These are phyloP conservation scores for Pugionium cornutum DNA, from an alignment of 345 rosid species.

Conservation along the genomic window DNA sequence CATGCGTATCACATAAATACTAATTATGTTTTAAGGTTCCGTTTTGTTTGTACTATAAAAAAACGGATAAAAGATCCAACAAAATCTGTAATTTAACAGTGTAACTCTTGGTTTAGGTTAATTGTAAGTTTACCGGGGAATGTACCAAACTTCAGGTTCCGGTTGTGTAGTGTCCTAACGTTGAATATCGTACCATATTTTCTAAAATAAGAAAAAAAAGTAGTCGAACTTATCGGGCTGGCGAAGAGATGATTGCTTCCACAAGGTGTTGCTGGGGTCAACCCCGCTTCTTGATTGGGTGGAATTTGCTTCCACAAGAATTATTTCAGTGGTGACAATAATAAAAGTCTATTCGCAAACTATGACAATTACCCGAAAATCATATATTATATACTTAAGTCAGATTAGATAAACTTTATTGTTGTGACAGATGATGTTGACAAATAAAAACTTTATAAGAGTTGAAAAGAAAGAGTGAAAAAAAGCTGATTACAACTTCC, in stretches of 20 bases:
- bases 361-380: background rate
- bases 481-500: background rate
- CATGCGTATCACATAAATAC: background rate
- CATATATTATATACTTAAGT: background rate
- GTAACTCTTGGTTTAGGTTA: background rate
- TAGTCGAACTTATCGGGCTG: conserved; percentile 23
- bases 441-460: conserved; percentile 17
- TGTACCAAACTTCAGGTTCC: conserved; percentile 17
- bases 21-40: background rate
- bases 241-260: conserved; percentile 41
- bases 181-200: conserved; percentile 18
- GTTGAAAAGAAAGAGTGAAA: background rate
- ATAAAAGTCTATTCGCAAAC: background rate
- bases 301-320: conserved; percentile 25
- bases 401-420: background rate
- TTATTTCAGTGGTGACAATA: background rate
- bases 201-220: conserved; percentile 19
- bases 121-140: background rate
- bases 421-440: conserved; percentile 19
- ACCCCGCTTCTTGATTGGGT: conserved; percentile 36
- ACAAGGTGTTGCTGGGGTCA: conserved; percentile 40
- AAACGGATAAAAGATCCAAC: background rate
- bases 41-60: background rate
- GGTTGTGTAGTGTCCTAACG: conserved; percentile 3
- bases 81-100: background rate